Evolutionary conservation across 2,329 filamentous ascomycete genomes (phyloP).

Genomic region (Biscogniauxia mediterranea): DNA sequence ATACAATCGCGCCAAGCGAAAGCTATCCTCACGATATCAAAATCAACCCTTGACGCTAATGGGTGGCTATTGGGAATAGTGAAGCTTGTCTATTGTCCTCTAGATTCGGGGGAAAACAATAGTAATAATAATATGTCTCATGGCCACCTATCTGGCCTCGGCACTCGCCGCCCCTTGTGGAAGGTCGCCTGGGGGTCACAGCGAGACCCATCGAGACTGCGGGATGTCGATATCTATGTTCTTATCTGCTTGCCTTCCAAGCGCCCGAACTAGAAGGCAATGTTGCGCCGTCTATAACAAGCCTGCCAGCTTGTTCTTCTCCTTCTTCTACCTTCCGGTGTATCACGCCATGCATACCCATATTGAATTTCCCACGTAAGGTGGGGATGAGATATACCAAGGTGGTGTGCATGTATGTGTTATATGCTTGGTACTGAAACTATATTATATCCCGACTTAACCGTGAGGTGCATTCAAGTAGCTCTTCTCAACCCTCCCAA

Average conservation of each 20-base stretch:
- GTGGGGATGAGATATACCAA: not conserved
- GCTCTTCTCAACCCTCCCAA: not conserved
- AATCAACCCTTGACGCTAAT: not conserved
- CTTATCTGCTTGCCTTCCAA: not conserved
- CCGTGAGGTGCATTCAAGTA: not conserved
- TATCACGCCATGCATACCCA: not conserved
- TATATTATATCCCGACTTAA: not conserved
- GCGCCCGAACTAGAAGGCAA: not conserved
- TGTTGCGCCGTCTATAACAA: not conserved
- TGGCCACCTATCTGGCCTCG: not conserved
- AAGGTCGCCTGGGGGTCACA: not conserved
- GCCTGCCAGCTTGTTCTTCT: not conserved
- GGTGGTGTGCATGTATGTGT: too few species aligned
- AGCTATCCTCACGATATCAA: not conserved
- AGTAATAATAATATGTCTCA: not conserved
- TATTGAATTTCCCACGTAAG: not conserved
- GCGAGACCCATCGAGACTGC: not conserved
- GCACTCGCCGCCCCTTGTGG: not conserved
- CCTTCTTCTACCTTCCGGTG: not conserved
- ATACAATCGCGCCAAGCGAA: not conserved
- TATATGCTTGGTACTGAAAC: not conserved
- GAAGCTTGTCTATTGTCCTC: not conserved
- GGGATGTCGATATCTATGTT: not conserved
- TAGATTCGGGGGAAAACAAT: not conserved
- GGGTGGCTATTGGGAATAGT: not conserved